These are phyloP conservation scores for Sporothrix variecibatus DNA, from an alignment of 2,329 filamentous ascomycete species.

Conservation along the genomic window DNA sequence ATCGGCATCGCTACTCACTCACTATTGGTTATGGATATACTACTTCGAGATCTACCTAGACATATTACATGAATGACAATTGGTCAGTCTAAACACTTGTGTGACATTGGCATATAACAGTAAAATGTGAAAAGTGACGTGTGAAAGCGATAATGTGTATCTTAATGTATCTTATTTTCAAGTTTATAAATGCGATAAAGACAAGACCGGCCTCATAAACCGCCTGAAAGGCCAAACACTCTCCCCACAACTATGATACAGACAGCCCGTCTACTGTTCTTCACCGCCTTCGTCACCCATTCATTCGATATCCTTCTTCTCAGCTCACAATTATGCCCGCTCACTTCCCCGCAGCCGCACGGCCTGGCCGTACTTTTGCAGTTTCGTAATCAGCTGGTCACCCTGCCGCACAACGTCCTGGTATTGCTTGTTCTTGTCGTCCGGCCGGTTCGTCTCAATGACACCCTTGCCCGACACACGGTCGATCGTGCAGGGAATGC, in stretches of 20 bases:
- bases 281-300: not conserved
- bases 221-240: not conserved
- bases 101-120: not conserved
- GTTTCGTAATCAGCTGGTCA: slow-evolving; percentile 95
- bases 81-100: not conserved
- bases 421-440: slow-evolving; percentile 99
- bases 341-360: slow-evolving; percentile 93
- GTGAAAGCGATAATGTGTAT: not conserved
- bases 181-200: not conserved
- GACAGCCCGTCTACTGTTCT: not conserved
- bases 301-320: not conserved
- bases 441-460: slow-evolving; percentile 95
- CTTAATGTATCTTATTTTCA: not conserved
- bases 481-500: slow-evolving; percentile 96
- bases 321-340: slow-evolving; percentile 62
- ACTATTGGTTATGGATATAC: not conserved
- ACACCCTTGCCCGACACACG: slow-evolving; percentile 93
- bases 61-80: not conserved
- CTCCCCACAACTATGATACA: not conserved
- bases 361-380: slow-evolving; percentile 98
- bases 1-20: slow-evolving; percentile 15
- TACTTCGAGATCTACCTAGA: not conserved
- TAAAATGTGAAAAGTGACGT: not conserved
- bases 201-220: not conserved
- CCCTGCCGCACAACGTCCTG: slow-evolving; percentile 97